Percentiles rank a stretch among this genome's conserved stretches.
These are phyloP conservation scores for Linum trigynum DNA, from an alignment of 345 rosid genomes.

Conservation along the genomic window DNA sequence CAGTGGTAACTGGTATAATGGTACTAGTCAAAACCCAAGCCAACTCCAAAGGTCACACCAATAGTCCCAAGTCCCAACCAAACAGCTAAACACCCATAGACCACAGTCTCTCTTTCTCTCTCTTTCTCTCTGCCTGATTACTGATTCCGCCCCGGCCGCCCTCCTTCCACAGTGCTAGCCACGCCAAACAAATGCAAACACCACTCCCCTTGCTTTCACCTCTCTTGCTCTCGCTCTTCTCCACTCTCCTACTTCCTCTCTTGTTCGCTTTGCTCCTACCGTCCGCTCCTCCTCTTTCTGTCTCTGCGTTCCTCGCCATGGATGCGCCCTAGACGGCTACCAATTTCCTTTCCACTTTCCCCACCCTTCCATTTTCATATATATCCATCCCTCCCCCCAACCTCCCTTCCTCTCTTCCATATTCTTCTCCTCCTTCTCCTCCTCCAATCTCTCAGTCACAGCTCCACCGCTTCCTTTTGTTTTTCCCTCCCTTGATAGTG, in stretches of 20 bases:
- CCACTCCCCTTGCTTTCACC: background rate
- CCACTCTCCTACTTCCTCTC: background rate
- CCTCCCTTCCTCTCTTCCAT: background rate
- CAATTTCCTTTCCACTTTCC: background rate
- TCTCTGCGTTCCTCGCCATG: background rate
- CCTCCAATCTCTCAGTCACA: background rate
- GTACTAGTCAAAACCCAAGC: too few species aligned
- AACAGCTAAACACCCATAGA: slow-evolving; percentile 4
- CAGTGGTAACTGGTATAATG: too few species aligned
- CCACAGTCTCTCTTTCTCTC: background rate
- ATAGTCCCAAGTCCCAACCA: slow-evolving; percentile 25
- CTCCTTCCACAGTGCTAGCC: too few species aligned
- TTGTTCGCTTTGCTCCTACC: background rate
- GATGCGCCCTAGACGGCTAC: background rate
- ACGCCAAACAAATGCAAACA: background rate
- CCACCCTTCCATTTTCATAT: background rate
- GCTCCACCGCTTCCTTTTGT: background rate
- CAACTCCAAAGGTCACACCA: background rate
- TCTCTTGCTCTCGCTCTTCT: background rate
- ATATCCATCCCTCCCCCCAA: background rate
- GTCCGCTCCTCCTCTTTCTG: background rate
- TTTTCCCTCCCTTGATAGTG: background rate
- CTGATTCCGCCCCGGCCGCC: background rate
- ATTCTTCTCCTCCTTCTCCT: background rate
- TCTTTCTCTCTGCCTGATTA: background rate